Evolutionary conservation across 2,329 filamentous ascomycete species (phyloP).

Genomic region (Trichophyton equinum): DNA sequence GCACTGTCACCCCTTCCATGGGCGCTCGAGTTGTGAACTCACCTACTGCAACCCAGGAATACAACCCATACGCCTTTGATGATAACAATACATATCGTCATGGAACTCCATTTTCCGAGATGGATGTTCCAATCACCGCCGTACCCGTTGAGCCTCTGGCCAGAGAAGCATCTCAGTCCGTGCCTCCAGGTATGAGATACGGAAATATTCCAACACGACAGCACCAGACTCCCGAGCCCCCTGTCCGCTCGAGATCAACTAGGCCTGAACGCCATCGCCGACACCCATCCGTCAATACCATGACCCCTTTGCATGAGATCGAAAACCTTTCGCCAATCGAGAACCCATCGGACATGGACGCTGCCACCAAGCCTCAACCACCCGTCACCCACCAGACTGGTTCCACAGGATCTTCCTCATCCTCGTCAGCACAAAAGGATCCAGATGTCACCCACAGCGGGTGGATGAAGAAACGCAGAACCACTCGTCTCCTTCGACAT

Average conservation of each 20-base stretch:
- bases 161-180: constrained; percentile 74
- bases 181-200: constrained; percentile 87
- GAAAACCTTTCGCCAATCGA: constrained; percentile 21
- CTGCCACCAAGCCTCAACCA: constrained; percentile 13
- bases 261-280: constrained; percentile 23
- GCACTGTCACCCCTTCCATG: constrained; percentile 23
- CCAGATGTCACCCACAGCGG: constrained; percentile 59
- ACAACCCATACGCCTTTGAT: constrained; percentile 21
- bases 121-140: constrained; percentile 73
- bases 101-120: constrained; percentile 71
- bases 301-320: constrained; percentile 22
- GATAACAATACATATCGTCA: constrained; percentile 43
- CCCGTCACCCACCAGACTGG: background rate
- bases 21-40: constrained; percentile 12
- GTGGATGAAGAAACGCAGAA: constrained; percentile 90
- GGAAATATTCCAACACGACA: constrained; percentile 29
- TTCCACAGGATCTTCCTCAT: background rate
- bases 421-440: constrained; percentile 19
- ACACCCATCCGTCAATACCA: constrained; percentile 17
- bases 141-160: constrained; percentile 58
- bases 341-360: constrained; percentile 19
- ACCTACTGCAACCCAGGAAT: constrained; percentile 40
- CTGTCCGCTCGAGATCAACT: constrained; percentile 35
- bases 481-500: constrained; percentile 73
- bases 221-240: constrained; percentile 27